Conservation (phyloP, 768 basidiomycete species). For the Tremella yokohamensis region DNA sequence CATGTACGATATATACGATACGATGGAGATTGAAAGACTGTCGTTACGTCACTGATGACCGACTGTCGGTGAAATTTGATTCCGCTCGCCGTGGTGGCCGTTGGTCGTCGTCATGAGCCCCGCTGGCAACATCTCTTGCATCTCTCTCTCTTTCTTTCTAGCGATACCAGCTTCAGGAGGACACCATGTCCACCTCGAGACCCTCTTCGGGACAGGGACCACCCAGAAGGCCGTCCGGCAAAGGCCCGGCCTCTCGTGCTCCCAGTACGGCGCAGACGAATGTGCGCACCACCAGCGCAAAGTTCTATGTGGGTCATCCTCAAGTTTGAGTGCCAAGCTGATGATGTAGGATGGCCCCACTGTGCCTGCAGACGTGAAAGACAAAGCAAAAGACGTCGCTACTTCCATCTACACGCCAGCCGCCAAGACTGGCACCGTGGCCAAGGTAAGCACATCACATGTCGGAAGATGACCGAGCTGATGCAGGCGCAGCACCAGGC, state of each 20-base stretch:
- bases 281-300: slow-evolving; percentile 13
- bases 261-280: background rate
- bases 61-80: background rate
- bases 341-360: slow-evolving; percentile 37
- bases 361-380: slow-evolving; percentile 18
- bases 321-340: background rate
- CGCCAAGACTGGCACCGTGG: slow-evolving; percentile 17
- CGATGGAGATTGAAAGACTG: too few relatives aligned
- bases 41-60: slow-evolving; percentile 1
- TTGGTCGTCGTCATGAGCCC: background rate
- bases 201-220: background rate
- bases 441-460: slow-evolving; percentile 25
- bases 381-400: slow-evolving; percentile 23
- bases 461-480: background rate
- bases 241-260: background rate
- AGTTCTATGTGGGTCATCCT: slow-evolving; percentile 36
- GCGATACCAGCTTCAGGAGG: background rate
- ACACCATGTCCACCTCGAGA: background rate
- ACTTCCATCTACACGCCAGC: slow-evolving; percentile 21
- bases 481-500: slow-evolving; percentile 18
- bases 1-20: too few relatives aligned
- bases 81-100: background rate
- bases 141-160: background rate
- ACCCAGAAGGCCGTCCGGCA: background rate
- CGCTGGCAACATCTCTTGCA: background rate